Percentiles rank a stretch among this genome's conserved stretches.
phyloP scores from a whole-genome alignment of 768 basidiomycete genomes.

The Cystoderma amianthinum region DNA sequence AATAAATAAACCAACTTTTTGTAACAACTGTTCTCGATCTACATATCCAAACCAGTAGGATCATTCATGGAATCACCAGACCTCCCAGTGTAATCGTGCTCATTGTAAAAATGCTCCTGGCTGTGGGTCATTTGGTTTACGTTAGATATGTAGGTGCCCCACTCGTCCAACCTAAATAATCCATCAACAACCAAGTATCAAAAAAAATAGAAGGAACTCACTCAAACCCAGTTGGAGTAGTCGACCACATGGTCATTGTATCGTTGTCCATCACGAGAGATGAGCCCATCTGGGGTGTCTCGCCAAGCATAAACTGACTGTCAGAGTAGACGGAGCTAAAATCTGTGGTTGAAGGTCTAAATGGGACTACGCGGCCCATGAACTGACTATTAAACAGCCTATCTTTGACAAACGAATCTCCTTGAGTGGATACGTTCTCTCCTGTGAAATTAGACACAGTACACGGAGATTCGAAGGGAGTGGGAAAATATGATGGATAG shows the following conservation, averaged over 20 bases:
- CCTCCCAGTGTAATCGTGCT: too few relatives aligned
- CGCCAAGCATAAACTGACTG: background rate
- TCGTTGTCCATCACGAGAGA: background rate
- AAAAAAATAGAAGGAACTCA: too few relatives aligned
- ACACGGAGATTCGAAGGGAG: constrained; percentile 1
- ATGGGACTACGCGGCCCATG: constrained; percentile 1
- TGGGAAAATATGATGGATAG: constrained; percentile 4
- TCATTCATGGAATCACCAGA: too few relatives aligned
- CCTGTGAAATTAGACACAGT: background rate
- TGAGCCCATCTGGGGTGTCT: background rate
- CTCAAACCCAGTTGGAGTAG: background rate
- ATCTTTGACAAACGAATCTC: constrained; percentile 6
- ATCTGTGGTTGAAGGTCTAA: background rate
- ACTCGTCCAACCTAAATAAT: background rate
- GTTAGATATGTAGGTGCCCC: background rate
- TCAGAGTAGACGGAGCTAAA: background rate
- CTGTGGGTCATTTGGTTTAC: background rate
- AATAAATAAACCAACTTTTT: too few relatives aligned
- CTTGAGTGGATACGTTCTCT: background rate
- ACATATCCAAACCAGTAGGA: too few relatives aligned
- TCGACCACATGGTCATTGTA: background rate
- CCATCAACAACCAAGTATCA: too few relatives aligned
- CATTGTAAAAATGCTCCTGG: too few relatives aligned
- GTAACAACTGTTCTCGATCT: too few relatives aligned
- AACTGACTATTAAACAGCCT: constrained; percentile 5